Evolutionary conservation across 768 basidiomycete genomes (phyloP).

Genomic region (Amanita pallidorosea): DNA sequence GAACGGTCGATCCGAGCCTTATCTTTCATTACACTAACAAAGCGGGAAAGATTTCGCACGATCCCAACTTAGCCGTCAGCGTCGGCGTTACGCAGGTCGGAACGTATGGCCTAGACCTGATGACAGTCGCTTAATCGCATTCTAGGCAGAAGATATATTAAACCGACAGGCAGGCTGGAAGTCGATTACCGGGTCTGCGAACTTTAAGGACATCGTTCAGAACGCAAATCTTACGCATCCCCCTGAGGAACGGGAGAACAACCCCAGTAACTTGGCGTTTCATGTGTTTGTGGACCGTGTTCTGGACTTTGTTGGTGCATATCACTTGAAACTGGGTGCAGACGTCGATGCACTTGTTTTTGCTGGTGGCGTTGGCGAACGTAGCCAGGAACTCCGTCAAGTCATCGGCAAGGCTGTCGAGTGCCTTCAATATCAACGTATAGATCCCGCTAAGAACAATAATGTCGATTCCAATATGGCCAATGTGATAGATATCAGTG

Average conservation of each 20-base stretch:
- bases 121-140: not conserved
- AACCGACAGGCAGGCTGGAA: conserved; percentile 74
- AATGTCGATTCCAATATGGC: not conserved
- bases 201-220: conserved; percentile 62
- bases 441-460: conserved; percentile 39
- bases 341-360: conserved; percentile 75
- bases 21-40: conserved; percentile 75
- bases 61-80: conserved; percentile 30
- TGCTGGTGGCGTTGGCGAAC: conserved; percentile 84
- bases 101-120: not conserved
- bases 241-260: conserved; percentile 14
- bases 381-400: conserved; percentile 46
- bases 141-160: conserved; percentile 58
- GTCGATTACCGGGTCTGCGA: conserved; percentile 67
- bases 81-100: conserved; percentile 43
- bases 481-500: conserved; percentile 8
- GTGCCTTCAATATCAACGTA: conserved; percentile 50
- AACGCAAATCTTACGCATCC: conserved; percentile 24
- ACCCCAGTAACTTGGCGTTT: conserved; percentile 54
- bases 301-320: conserved; percentile 60
- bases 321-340: conserved; percentile 61
- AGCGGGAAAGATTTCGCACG: conserved; percentile 43
- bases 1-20: conserved; percentile 74
- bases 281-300: conserved; percentile 73
- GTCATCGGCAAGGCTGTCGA: conserved; percentile 41